Base-by-base conservation (phyloP, 2,329 filamentous ascomycete species). In the Dactylellina haptotyla region DNA sequence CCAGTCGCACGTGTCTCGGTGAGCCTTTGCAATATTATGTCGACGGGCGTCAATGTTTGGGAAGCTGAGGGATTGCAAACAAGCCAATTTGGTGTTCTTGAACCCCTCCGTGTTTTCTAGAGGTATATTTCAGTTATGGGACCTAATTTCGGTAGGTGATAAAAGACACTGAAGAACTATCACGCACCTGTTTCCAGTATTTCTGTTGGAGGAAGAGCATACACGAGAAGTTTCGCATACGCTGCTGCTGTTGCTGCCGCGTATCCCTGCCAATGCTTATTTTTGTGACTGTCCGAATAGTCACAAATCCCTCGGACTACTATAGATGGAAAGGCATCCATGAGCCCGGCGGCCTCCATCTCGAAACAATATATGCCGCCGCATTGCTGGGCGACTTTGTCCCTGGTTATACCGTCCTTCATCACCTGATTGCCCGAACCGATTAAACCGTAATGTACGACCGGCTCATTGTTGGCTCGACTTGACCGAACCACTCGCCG, bases 1-100 rank as follows among this genome's bases (percentile, higher is more conserved):
- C 78, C 77, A 79, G 9, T 75, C 56, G 53, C 76, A 79, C 1
- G 77, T 79, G 10, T 30, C 46, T 30, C 25, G 12, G 37, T 75
- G 62, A 3, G 74, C 64, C 4, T 8, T 8, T 14, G 34, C 41
- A 25, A 78, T 77, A 30, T 75, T 62, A n/a, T 75, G 30, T 2
- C 50, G 58, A 4, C 75, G 76, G 65, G 71, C 46, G 23, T 77
- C 64, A 18, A 77, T 76, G 6, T 65, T 37, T 9, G 8, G 18
- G 37, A 75, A 78, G 16, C 20, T 65, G 26, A 77, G 73, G 12
- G 65, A 75, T 23, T 53, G 61, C 16, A 73, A 54, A 32, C 59
- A 72, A 10, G 23, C 46, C n/a, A 16, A 23, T 30, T 48, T 59
- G 20, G 18, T 58, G 10, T 37, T 37, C 32, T 51, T 4, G 10